Evolutionary conservation across 768 basidiomycete species (phyloP).

Genomic region (Suillus hirtellus): DNA sequence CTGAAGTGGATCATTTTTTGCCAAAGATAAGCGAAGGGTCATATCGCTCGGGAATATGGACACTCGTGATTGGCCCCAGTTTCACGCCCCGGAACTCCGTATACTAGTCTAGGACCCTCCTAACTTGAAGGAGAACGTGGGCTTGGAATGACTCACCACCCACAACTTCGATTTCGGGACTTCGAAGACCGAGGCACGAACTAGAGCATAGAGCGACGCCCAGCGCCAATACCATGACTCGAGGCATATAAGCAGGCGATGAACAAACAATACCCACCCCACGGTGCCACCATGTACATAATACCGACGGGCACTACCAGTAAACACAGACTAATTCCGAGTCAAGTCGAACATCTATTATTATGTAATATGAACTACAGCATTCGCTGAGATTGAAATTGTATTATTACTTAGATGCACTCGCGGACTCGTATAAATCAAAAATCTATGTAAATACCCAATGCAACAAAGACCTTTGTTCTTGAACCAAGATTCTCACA

Average conservation of each 20-base stretch:
- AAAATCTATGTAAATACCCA: constrained; percentile 6
- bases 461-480: constrained; percentile 8
- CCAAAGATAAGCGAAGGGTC: constrained; percentile 24
- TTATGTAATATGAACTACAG: constrained; percentile 9
- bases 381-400: constrained; percentile 5
- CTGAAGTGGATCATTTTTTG: constrained; percentile 26
- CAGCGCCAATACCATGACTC: neutral
- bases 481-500: constrained; percentile 1
- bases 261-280: neutral
- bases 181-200: too few relatives aligned
- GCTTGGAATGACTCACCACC: neutral
- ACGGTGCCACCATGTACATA: neutral
- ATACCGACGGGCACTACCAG: too few relatives aligned
- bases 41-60: constrained; percentile 11
- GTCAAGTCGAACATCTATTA: neutral
- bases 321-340: too few relatives aligned
- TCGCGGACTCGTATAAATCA: constrained; percentile 4
- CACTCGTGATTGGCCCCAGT: neutral
- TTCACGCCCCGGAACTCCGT: neutral
- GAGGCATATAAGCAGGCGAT: neutral
- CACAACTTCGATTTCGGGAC: neutral
- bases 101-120: neutral
- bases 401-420: neutral
- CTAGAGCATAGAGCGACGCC: neutral
- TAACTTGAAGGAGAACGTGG: too few relatives aligned